A percentile compares a stretch with the other conserved stretches of the same genome.
These are phyloP conservation scores for Xylaria castorea DNA, from an alignment of 495 filamentous ascomycete species.

Conservation along the genomic window DNA sequence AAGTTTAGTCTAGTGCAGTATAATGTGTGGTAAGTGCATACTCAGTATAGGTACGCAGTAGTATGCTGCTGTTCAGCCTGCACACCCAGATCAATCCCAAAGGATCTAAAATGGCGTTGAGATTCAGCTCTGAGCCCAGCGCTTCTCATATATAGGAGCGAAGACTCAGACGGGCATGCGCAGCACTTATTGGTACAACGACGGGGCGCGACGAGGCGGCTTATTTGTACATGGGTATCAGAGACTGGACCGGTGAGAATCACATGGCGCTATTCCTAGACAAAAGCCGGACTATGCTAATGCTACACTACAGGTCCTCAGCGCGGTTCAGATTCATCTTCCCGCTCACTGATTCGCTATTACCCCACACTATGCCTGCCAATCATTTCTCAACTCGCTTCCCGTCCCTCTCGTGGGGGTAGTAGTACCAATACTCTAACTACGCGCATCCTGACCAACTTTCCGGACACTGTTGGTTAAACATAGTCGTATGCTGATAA, in stretches of 20 bases:
- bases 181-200: background rate
- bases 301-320: background rate
- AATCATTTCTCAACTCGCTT: conserved; percentile 7
- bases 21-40: background rate
- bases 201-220: background rate
- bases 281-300: conserved; percentile 11
- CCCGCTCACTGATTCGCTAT: conserved; percentile 3
- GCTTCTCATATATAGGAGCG: background rate
- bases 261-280: background rate
- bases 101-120: background rate
- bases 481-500: conserved; percentile 3
- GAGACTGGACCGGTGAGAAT: background rate
- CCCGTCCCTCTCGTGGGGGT: conserved; percentile 10
- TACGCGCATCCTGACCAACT: background rate
- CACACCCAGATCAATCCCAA: background rate
- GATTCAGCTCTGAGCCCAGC: background rate
- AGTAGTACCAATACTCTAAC: conserved; percentile 12
- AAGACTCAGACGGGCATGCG: background rate
- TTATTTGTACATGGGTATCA: background rate
- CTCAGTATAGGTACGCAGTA: too few relatives aligned
- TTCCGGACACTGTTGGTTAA: background rate
- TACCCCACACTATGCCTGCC: conserved; percentile 3
- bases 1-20: background rate
- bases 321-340: conserved; percentile 1
- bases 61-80: conserved; percentile 4